phyloP scores from a whole-genome alignment of 2,329 filamentous ascomycete species.

The Scopulariopsis brevicaulis region DNA sequence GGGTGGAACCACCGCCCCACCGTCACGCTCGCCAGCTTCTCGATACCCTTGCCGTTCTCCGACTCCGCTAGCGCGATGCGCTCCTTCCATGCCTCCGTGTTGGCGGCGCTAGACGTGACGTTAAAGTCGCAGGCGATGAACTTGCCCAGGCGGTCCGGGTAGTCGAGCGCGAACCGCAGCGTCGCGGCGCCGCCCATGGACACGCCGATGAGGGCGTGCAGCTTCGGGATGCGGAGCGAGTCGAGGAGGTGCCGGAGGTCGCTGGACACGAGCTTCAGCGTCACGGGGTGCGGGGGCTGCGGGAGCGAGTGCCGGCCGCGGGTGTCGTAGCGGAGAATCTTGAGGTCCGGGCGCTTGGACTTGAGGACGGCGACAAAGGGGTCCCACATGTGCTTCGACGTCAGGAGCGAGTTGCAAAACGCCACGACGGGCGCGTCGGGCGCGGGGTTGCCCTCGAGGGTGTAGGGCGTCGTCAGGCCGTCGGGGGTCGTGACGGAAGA shows the following conservation, averaged over 20 bases:
- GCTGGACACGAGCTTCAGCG: slow-evolving; percentile 52
- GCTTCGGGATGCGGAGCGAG: slow-evolving; percentile 55
- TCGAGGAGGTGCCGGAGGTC: slow-evolving; percentile 58
- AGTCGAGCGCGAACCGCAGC: slow-evolving; percentile 58
- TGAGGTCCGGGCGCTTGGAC: slow-evolving; percentile 48
- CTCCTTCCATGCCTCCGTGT: slow-evolving; percentile 70
- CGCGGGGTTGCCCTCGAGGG: slow-evolving; percentile 60
- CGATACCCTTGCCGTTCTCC: slow-evolving; percentile 46
- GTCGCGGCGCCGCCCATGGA: slow-evolving; percentile 72
- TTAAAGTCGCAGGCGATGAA: slow-evolving; percentile 77
- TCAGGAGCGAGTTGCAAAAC: slow-evolving; percentile 71
- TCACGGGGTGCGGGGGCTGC: slow-evolving; percentile 37
- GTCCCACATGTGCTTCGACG: slow-evolving; percentile 73
- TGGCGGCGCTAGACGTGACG: slow-evolving; percentile 56
- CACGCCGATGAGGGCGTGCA: slow-evolving; percentile 62
- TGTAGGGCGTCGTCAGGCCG: slow-evolving; percentile 58
- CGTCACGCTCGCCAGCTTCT: slow-evolving; percentile 55
- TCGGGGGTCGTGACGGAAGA: slow-evolving; percentile 61
- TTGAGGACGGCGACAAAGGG: slow-evolving; percentile 54
- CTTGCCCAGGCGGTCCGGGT: slow-evolving; percentile 44
- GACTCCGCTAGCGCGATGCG: slow-evolving; percentile 56
- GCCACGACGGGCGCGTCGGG: slow-evolving; percentile 61
- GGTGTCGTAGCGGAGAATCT: slow-evolving; percentile 66
- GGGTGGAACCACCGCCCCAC: slow-evolving; percentile 72
- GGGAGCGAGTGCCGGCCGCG: slow-evolving; percentile 52